Base-by-base conservation (phyloP, 768 basidiomycete genomes). In the Hysterangium stoloniferum region DNA sequence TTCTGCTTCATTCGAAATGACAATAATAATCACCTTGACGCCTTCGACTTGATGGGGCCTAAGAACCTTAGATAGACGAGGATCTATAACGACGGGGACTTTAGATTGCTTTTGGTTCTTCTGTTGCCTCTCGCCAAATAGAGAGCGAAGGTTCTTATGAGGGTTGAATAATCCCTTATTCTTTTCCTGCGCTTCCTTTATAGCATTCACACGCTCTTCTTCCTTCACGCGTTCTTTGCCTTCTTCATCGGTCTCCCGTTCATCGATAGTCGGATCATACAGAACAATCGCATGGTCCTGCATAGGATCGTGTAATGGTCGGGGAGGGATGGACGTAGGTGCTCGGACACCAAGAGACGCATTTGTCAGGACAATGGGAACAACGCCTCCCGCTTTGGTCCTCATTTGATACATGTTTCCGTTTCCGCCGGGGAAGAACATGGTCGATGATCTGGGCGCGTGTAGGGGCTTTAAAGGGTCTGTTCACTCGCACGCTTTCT, bases 11-110 rank as follows among this genome's bases (percentile, higher is more conserved):
- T 36, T 19, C 17, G 45, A 7, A 55, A 32, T 31, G 50, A 34
- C 11, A 42, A 33, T 37, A 15, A 52, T 12, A 60, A 73, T 53
- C 57, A 92, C 93, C 76, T 95, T 95, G 52, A 98, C 94, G 54
- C 95, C 95, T 65, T 98, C 96, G 22, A 99, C 81, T 66, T 99
- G 95, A 82, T 99, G 95, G 17, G 95, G 95, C 38, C 95, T 79
- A 24, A 99, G 75, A 15, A 95, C 88, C 63, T 90, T 95, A 29
- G 77, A 69, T 31, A 99, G 68, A 33, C 77, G 73, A 4, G 95
- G 95, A 62, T 97, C 95, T 36, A 99, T 96, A 33, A 99, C 96
- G 9, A 99, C 95, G 2, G 95, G 86, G 3, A 99, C 91, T 66
- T 96, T 98, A 12, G 75, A 70, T 17, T 69, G 66, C 48, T 75